Evolutionary conservation across 768 basidiomycete species (phyloP).

Genomic region (Tricholoma saponaceum): DNA sequence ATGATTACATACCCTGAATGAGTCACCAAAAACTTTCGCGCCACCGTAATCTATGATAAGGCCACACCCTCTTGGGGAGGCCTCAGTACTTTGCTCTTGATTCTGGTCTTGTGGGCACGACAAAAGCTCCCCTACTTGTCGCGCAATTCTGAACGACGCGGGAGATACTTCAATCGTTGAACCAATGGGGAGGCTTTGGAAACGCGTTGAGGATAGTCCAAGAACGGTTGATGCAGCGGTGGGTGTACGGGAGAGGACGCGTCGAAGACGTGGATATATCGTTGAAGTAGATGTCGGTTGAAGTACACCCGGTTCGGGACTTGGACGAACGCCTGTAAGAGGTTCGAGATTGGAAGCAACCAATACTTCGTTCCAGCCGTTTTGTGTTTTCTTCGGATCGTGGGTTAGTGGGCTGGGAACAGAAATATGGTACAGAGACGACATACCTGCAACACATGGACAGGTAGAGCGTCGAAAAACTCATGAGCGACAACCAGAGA

Average conservation of each 20-base stretch:
- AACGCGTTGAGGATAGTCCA: conserved; percentile 64
- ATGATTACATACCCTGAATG: conserved; percentile 66
- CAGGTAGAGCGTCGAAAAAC: conserved; percentile 95
- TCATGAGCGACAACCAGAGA: conserved; percentile 94
- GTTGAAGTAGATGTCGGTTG: conserved; percentile 13
- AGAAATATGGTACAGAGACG: background rate
- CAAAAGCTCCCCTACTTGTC: conserved; percentile 64
- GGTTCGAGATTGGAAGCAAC: conserved; percentile 43
- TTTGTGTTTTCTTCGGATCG: conserved; percentile 56
- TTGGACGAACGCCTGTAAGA: conserved; percentile 4
- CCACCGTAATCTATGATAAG: conserved; percentile 91
- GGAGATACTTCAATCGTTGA: conserved; percentile 80
- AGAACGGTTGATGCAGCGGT: conserved; percentile 50
- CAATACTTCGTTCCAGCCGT: conserved; percentile 86
- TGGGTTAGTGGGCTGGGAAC: background rate
- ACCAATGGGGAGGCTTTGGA: conserved; percentile 62
- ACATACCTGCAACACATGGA: conserved; percentile 81
- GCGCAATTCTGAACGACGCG: conserved; percentile 62
- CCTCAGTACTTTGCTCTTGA: background rate
- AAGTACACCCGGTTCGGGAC: background rate
- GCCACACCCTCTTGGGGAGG: conserved; percentile 47
- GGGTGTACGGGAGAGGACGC: conserved; percentile 61
- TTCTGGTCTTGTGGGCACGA: background rate
- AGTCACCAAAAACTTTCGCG: conserved; percentile 61
- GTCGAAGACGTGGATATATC: conserved; percentile 43